Base-by-base conservation (phyloP, 2,329 filamentous ascomycete species). In the Claviceps monticola region DNA sequence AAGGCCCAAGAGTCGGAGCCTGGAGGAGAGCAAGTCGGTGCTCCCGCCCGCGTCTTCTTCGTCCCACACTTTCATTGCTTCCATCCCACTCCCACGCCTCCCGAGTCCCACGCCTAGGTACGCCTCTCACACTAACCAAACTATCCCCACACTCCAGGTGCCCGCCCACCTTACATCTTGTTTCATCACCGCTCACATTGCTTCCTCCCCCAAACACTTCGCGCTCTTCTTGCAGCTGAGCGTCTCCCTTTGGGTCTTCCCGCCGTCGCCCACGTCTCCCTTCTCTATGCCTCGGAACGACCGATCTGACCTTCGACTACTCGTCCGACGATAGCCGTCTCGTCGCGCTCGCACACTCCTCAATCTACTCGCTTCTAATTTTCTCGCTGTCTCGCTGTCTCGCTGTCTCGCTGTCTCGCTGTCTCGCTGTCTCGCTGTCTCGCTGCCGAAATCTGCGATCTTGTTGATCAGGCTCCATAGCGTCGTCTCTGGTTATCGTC, bases 131-230 rank as follows among this genome's bases (percentile, higher is more conserved):
- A 39, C 36, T 34, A 23, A 48, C 19, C n/a, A n/a, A 21, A 46
- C 42, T 34, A 29, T n/a, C 17, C 44, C 21, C 44, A 17, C 23
- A 8, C n/a, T n/a, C 44, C 13, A 44, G 42, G 42, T 44, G 16
- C 39, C 39, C 39, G 48, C 48, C 45, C 50, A 42, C 54, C 54
- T 46, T 54, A 50, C 47, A 34, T 48, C 50, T 51, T 53, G 51
- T 54, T 55, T 55, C 51, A 52, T 53, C 55, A 54, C 51, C 51
- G 46, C 49, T 54, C 51, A 13, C 50, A 46, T 42, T 43, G 49
- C 52, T 48, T 47, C 45, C 29, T 47, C 34, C 45, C 41, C 45
- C 45, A 51, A 44, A 51, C 46, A 54, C 45, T 34, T 50, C 26
- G 46, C 36, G 38, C 43, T 48, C 51, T 21, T 48, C 6, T 34